Evolutionary conservation across 768 basidiomycete species (phyloP), one percentile per base, ranked within the genome.

Genomic region (Phanerochaete sordida): DNA sequence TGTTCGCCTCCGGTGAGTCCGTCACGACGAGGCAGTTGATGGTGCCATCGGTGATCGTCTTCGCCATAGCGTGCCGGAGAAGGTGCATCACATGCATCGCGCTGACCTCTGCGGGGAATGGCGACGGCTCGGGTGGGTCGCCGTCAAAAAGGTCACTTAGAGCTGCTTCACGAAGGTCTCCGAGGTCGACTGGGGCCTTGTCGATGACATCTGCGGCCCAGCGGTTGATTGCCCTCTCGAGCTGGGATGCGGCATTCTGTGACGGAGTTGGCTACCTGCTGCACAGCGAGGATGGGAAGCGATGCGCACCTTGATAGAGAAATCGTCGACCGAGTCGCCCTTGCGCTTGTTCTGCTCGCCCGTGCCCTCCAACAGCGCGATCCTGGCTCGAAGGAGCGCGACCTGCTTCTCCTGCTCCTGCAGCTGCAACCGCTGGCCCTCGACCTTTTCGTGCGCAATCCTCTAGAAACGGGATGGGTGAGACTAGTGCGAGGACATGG

Each of bases 401-500:
- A 93, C 87, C 70, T 93, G 90, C 63, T 84, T 79, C 64, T 94
- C 92, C 70, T 93, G 91, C 69, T 91, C 88, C 68, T 91, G 87
- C 23, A 93, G 81, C 68, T 93, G 90, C 13, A 68, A 68, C 12
- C 91, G 78, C 69, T 93, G 91, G 65, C 88, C 83, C 71, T 93
- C 91, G 64, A 93, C 91, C 72, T 90, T 92, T 72, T 93, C 87
- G 77, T 93, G 91, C 28, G 91, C 91, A 70, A 93, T 89, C 56
- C 90, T 83, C 91, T 91, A 69, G 33, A 51, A 49, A 37, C 37
- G 26, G 27, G 33, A 19, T 30, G 30, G 31, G 35, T 43, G 43
- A 60, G 21, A 45, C n/a, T n/a, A 28, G 58, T 44, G 31, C 24
- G 11, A 62, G 23, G 24, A 35, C 35, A 19, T 13, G 26, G 24